Base-by-base conservation (phyloP, 169 alveolate species). In the Plasmodium relictum region DNA sequence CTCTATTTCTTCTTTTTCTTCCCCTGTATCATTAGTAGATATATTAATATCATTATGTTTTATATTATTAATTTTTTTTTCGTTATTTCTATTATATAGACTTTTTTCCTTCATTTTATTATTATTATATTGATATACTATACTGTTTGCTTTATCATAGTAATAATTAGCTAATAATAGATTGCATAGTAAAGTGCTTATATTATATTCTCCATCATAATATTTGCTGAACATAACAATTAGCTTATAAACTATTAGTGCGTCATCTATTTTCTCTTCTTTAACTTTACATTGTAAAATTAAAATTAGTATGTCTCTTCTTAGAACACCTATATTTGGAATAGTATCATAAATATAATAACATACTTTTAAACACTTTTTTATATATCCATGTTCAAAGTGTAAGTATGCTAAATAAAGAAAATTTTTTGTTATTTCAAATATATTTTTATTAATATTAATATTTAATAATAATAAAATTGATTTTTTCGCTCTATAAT, bases 321-420 rank as follows among this genome's bases (percentile, higher is more conserved):
- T 83, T 41, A 83, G 6, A 0, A 73, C 56, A 6, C 85, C 91
- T 52, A 83, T 69, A 42, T 44, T 37, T 6, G 91, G 91, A 83
- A 48, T 83, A 2, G 24, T 61, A n/a, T 45, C 45, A 83, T 83
- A 83, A 66, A 83, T 83, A 50, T 83, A 70, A 62, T 83, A 83
- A 61, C 91, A 83, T 54, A 83, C 26, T 39, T 83, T 59, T 69
- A 70, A 16, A 48, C 91, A 83, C 24, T 83, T 83, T 26, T 69
- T 24, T 61, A 69, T 61, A 83, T 83, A 83, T 22, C 91, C 91
- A 69, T 83, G 91, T 50, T 83, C 91, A 61, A 83, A 83, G 54
- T 83, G 91, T 48, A 83, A 37, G 69, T 83, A 83, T 44, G 91
- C 91, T 50, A 83, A 26, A 83, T 22, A 70, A 9, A 83, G 58